Base-by-base conservation (phyloP, 2,329 filamentous ascomycete genomes). In the Nemania serpens region DNA sequence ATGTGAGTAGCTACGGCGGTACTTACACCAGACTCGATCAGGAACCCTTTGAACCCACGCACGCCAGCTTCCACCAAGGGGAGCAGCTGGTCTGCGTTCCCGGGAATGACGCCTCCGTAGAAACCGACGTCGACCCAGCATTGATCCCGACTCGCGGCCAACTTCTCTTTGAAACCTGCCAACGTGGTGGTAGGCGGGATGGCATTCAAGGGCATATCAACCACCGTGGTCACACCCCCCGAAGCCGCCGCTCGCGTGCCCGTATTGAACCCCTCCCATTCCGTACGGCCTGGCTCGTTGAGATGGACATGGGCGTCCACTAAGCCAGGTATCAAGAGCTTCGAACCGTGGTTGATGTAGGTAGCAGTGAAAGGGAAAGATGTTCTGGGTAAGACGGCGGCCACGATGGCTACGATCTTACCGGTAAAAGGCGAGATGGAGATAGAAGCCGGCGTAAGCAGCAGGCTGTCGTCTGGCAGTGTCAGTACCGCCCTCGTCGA, bases 61-160 rank as follows among this genome's bases (percentile, higher is more conserved):
- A 98, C 94, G 55, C 95, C 95, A 42, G 87, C 90, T 58, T 91
- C 84, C 0, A 98, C 90, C 3, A 99, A 81, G 0, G 88, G 88
- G 69, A 91, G 86, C 57, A 99, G 79, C 71, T 98, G 88, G 11
- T 84, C 76, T 2, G 88, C 85, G 73, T 99, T 99, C 1, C 94
- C 95, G 3, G 95, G 95, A 49, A 99, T 88, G 41, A 98, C 87
- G 34, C 95, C 95, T 25, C 95, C 95, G 74, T 98, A 98, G 77
- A 99, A 98, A 33, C 93, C 95, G n/a, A 98, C 93, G 70, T 98
- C 95, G 25, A 98, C 92, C 94, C 94, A 99, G 78, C 94, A 97
- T 78, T 98, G 90, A 36, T 91, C 92, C 63, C 85, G 77, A 42
- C 92, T 92, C 22, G 95, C 95, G 29, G 85, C 84, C 48, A 97